phyloP scores from a whole-genome alignment of 345 rosid species.

The Nasturtium officinale region DNA sequence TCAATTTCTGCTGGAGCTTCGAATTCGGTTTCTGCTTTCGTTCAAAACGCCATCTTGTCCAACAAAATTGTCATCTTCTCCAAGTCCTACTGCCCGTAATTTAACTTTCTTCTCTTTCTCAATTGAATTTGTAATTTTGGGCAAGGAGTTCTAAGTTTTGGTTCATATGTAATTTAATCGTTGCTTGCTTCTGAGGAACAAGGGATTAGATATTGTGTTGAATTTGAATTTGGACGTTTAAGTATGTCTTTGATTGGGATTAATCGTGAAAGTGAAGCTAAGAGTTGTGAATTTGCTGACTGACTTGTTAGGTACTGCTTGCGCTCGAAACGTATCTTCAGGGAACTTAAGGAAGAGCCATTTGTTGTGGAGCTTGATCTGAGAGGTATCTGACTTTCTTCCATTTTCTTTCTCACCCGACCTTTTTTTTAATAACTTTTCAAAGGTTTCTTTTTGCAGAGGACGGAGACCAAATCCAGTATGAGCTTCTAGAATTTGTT shows the following conservation, averaged over 20 bases:
- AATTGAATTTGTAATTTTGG: not conserved
- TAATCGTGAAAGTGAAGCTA: not conserved
- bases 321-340: conserved; percentile 61
- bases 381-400: conserved; percentile 30
- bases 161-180: no score
- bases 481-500: conserved; percentile 67
- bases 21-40: conserved; percentile 76
- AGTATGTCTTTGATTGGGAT: not conserved
- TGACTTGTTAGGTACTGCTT: conserved; percentile 54
- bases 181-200: not conserved
- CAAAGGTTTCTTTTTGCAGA: conserved; percentile 45
- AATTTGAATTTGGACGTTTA: not conserved
- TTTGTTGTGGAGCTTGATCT: conserved; percentile 68
- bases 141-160: not conserved
- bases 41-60: conserved; percentile 81
- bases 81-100: conserved; percentile 94
- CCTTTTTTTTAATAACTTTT: not conserved
- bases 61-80: conserved; percentile 90
- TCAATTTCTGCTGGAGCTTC: conserved; percentile 45
- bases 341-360: conserved; percentile 54
- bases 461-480: conserved; percentile 73
- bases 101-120: conserved; percentile 10
- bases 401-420: not conserved
- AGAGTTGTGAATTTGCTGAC: not conserved
- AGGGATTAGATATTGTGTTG: not conserved